Evolutionary conservation across 2,329 filamentous ascomycete genomes (phyloP), one percentile per base, ranked within the genome.

Genomic region (Ceratocystis alfenasii): DNA sequence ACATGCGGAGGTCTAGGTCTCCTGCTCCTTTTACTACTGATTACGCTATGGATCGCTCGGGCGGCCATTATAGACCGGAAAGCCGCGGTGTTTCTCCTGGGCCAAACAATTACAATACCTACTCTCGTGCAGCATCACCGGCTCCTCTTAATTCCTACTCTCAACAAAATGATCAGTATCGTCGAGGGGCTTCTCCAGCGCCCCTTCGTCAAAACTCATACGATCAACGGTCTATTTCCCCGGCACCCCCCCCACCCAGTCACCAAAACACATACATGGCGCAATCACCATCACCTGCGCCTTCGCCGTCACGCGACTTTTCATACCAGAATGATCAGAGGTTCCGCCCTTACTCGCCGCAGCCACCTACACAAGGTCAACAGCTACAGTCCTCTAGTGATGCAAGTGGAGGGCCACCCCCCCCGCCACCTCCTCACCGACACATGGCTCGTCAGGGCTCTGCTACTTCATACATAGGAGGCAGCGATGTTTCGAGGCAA

Each of bases 401-500:
- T 22, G 74, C 79, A 57, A 76, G 77, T 46, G 81, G 82, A 50
- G 84, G 83, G 22, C 87, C 88, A 7, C 89, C 90, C 20, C 90
- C 91, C 6, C 90, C 91, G 1, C 91, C 92, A 0, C 87, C 87
- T 7, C 90, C 92, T 5, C 92, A 95, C 69, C 87, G 91, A 6
- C 90, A 91, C 74, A 81, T 78, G 22, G 71, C 69, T 4, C 69
- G 74, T 1, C 73, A 75, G 22, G 73, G 70, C 5, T 79, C 78
- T 1, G 74, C 75, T 20, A 72, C 75, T 48, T 73, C 77, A 0
- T 76, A 77, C 61, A 72, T 72, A 5, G 53, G 72, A 71, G 4
- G 70, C 67, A n/a, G 69, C 63, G 8, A 72, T 71, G 2, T 68
- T 30, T 63, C 64, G 41, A 59, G 66, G 30, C 66, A 70, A 45